phyloP scores from a whole-genome alignment of 2,329 filamentous ascomycete genomes.

The Talaromyces sp. region DNA sequence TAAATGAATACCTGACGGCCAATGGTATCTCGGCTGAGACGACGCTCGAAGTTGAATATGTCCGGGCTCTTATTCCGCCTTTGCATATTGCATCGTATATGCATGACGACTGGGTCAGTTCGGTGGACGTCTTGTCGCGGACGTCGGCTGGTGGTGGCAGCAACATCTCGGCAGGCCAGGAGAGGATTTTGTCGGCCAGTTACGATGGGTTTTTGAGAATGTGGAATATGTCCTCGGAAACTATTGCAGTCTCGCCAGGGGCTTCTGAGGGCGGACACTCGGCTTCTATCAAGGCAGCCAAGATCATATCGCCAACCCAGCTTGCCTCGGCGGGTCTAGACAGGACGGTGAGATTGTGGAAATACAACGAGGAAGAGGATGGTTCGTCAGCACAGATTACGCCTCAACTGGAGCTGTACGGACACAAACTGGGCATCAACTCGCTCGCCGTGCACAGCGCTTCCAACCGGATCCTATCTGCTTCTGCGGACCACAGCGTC shows the following conservation, averaged over 20 bases:
- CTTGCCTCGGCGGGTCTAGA: conserved; percentile 81
- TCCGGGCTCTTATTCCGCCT: conserved; percentile 83
- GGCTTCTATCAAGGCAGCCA: conserved; percentile 72
- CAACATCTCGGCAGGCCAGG: conserved; percentile 50
- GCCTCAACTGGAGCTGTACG: conserved; percentile 75
- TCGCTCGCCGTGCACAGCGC: conserved; percentile 67
- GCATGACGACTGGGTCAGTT: conserved; percentile 95
- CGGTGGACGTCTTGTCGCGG: conserved; percentile 72
- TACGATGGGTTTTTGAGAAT: conserved; percentile 86
- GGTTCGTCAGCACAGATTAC: conserved; percentile 59
- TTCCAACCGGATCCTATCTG: conserved; percentile 75
- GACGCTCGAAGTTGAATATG: conserved; percentile 84
- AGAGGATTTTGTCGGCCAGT: conserved; percentile 80
- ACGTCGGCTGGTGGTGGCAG: conserved; percentile 50
- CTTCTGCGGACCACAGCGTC: conserved; percentile 74
- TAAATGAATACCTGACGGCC: conserved; percentile 82
- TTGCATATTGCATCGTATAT: conserved; percentile 87
- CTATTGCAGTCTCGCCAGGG: conserved; percentile 69
- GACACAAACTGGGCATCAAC: conserved; percentile 70
- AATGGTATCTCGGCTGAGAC: conserved; percentile 87
- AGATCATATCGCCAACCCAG: conserved; percentile 72
- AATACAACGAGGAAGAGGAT: conserved; percentile 65
- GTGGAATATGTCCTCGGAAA: conserved; percentile 84
- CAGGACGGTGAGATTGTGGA: conserved; percentile 82
- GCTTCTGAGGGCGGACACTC: conserved; percentile 66